Percentiles rank a stretch among this genome's conserved stretches.
phyloP scores from a whole-genome alignment of 352 stramenopile species.

The Plasmopara viticola region DNA sequence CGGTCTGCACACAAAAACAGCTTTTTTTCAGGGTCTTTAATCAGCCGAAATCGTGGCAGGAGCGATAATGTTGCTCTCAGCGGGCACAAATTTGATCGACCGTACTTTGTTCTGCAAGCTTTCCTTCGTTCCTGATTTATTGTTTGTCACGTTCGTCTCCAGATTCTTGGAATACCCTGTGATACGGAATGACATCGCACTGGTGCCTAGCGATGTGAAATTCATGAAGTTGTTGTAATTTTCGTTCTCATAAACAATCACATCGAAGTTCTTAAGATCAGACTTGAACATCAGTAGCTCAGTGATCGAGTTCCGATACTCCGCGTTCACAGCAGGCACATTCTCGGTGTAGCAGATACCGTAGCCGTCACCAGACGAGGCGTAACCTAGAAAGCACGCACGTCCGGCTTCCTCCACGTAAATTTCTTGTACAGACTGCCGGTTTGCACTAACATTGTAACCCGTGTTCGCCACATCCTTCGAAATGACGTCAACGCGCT shows the following conservation, averaged over 20 bases:
- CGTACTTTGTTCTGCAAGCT: conserved; percentile 22
- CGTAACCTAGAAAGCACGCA: conserved; percentile 30
- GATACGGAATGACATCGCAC: conserved; percentile 20
- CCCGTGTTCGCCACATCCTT: conserved; percentile 27
- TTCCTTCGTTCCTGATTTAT: conserved; percentile 12
- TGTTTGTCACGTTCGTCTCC: conserved; percentile 6
- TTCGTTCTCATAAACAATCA: conserved; percentile 35
- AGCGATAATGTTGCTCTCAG: too few species aligned
- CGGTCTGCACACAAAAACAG: too few species aligned
- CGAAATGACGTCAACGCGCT: conserved; percentile 28
- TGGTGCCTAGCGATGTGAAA: conserved; percentile 3
- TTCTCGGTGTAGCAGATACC: conserved; percentile 33
- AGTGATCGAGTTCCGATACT: conserved; percentile 28
- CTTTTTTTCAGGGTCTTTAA: too few species aligned
- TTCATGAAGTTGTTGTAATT: conserved; percentile 20
- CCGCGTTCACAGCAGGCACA: conserved; percentile 17
- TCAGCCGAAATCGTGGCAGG: too few species aligned
- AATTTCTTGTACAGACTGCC: conserved; percentile 31
- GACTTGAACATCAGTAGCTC: conserved; percentile 41
- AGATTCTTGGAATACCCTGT: conserved; percentile 27
- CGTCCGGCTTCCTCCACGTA: conserved; percentile 42
- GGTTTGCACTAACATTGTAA: conserved; percentile 21
- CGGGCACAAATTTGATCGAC: conserved; percentile 18
- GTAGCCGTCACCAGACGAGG: conserved; percentile 11
- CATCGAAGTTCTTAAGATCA: conserved; percentile 28